Evolutionary conservation across 768 basidiomycete genomes (phyloP).

Genomic region (Mycena chlorophos): DNA sequence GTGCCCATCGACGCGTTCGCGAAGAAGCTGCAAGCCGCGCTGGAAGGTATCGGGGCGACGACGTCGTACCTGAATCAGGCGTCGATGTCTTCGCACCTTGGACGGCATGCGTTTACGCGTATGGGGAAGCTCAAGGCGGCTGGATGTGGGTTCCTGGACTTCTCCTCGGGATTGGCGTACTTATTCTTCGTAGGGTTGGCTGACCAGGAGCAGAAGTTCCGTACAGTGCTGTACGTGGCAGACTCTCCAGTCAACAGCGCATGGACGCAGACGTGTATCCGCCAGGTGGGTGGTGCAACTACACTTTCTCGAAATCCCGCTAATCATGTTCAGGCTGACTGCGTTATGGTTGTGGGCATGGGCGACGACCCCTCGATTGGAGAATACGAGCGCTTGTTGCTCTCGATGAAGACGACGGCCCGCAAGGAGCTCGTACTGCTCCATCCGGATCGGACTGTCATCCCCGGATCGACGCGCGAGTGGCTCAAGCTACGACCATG

Average conservation of each 20-base stretch:
- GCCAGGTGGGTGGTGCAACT: constrained; percentile 57
- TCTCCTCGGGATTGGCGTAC: not conserved
- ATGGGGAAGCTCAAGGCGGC: constrained; percentile 97
- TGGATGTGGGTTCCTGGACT: constrained; percentile 21
- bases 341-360: constrained; percentile 90
- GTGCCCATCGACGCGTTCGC: constrained; percentile 91
- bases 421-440: constrained; percentile 93
- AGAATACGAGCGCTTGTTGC: constrained; percentile 89
- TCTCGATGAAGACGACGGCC: constrained; percentile 98
- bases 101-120: constrained; percentile 90
- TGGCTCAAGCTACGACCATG: constrained; percentile 98
- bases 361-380: constrained; percentile 89
- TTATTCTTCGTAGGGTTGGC: constrained; percentile 60
- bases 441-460: constrained; percentile 87
- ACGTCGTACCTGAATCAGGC: constrained; percentile 94
- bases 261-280: constrained; percentile 98
- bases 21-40: constrained; percentile 79
- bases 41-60: constrained; percentile 92
- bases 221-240: constrained; percentile 93
- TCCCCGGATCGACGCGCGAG: constrained; percentile 88
- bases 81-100: constrained; percentile 87
- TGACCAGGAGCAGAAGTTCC: constrained; percentile 90
- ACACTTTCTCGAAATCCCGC: not conserved
- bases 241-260: constrained; percentile 93
- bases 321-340: constrained; percentile 66